Evolutionary conservation across 1,284 basidiomycete species (phyloP), one percentile per base, ranked within the genome.

Genomic region (Earliella scabrosa): DNA sequence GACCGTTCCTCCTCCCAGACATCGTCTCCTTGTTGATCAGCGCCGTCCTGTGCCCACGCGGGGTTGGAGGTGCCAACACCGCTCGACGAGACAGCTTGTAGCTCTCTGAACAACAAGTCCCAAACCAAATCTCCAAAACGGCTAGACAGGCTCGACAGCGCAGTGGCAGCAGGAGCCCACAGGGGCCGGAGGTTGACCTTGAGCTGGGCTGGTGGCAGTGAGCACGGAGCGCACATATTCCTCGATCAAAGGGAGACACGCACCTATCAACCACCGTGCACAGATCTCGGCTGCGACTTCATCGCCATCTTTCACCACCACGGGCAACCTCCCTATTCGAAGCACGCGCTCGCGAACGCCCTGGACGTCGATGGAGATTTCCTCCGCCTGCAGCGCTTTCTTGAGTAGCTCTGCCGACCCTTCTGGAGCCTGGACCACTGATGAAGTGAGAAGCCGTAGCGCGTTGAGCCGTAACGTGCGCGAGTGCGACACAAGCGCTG

Each of bases 181-280:
- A 97, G 67, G 0, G 96, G 96, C 31, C 92, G 83, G 44, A 97
- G 77, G 70, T 95, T 95, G 63, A 97, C 90, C 74, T 97, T 97
- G 45, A 97, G 77, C 71, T 97, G 95, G 2, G 89, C 92, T 86
- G 61, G n/a, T 44, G 14, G 38, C 35, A 64, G 21, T 24, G 36
- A 34, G 52, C 36, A 63, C 46, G 24, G 53, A 43, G 8, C 23
- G 20, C 5, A 11, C 20, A 14, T 13, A 24, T n/a, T 4, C 3
- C 9, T 14, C 2, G 14, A 9, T 10, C 21, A 3, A 13, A 23
- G 2, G 2, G 18, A 45, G 41, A 9, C 43, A 39, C 75, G 56
- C 60, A 83, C 85, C 82, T 40, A 89, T 77, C 16, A 93, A 66
- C 90, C 91, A 93, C 36, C 82, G 69, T 7, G 75, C 72, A 58